Conservation (phyloP, 2,329 filamentous ascomycete species). For the Colletotrichum brevisporum region DNA sequence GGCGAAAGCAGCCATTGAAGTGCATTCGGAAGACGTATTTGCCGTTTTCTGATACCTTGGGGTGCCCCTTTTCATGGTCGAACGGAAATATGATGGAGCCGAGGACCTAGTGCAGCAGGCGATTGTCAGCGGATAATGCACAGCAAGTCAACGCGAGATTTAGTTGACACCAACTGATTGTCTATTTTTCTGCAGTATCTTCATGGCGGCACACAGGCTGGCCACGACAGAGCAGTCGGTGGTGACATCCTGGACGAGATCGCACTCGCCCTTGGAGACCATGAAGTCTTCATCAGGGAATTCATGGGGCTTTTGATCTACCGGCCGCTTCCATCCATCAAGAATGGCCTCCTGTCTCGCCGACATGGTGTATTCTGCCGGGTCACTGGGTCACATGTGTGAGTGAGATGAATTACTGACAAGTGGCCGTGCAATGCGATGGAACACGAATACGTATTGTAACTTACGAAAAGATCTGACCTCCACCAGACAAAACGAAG, state of each 20-base stretch:
- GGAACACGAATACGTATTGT: not conserved
- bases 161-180: slow-evolving; percentile 67
- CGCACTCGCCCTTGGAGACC: slow-evolving; percentile 71
- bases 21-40: slow-evolving; percentile 94
- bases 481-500: slow-evolving; percentile 70
- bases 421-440: slow-evolving; percentile 9
- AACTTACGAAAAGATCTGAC: slow-evolving; percentile 74
- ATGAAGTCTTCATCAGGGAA: slow-evolving; percentile 64
- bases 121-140: slow-evolving; percentile 1
- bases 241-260: slow-evolving; percentile 94
- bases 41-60: slow-evolving; percentile 80
- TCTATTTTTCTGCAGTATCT: slow-evolving; percentile 77
- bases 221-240: slow-evolving; percentile 98
- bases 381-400: slow-evolving; percentile 69
- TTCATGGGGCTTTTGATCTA: slow-evolving; percentile 68
- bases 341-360: slow-evolving; percentile 82
- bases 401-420: slow-evolving; percentile 37
- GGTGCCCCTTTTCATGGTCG: slow-evolving; percentile 69
- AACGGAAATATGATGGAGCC: slow-evolving; percentile 83
- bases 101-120: slow-evolving; percentile 68
- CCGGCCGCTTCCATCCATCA: slow-evolving; percentile 84
- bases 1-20: slow-evolving; percentile 94
- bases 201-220: slow-evolving; percentile 87
- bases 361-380: slow-evolving; percentile 79
- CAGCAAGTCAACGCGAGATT: not conserved